phyloP scores from a whole-genome alignment of 352 stramenopile species.

The Phytopythium boreale region DNA sequence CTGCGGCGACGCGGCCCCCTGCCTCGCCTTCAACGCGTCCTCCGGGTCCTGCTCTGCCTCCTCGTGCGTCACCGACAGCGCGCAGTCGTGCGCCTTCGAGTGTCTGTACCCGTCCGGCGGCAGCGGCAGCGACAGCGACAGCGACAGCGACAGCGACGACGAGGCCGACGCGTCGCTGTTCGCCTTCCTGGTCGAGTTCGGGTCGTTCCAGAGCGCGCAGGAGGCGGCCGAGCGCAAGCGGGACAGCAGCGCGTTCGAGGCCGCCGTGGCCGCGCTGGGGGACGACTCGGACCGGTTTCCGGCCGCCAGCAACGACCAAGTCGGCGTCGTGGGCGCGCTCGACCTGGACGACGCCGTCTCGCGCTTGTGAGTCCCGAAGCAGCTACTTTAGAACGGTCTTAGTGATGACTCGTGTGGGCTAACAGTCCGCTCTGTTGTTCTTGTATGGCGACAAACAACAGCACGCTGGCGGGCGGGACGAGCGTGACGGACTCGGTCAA shows the following conservation, averaged over 20 bases:
- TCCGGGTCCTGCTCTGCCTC: constrained; percentile 14
- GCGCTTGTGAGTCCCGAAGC: constrained; percentile 29
- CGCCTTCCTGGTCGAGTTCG: constrained; percentile 27
- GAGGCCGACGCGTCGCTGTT: constrained; percentile 10
- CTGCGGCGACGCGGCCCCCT: constrained; percentile 12
- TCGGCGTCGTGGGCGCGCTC: constrained; percentile 16
- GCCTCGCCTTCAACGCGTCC: constrained; percentile 17
- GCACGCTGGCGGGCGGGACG: constrained; percentile 16
- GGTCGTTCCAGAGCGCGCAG: constrained; percentile 22
- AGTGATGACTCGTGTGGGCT: too few species aligned
- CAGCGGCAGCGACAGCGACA: constrained; percentile 2
- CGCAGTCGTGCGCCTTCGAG: constrained; percentile 12
- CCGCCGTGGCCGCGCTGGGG: constrained; percentile 7
- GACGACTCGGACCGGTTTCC: constrained; percentile 27
- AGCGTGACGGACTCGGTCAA: constrained; percentile 23
- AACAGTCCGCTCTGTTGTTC: neutral
- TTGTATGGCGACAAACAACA: neutral
- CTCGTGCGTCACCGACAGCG: constrained; percentile 10
- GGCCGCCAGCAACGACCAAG: constrained; percentile 29
- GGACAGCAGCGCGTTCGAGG: constrained; percentile 11
- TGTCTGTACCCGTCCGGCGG: constrained; percentile 8
- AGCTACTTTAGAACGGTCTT: too few species aligned
- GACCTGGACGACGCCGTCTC: constrained; percentile 20
- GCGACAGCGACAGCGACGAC: constrained; percentile 2
- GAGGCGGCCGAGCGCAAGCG: constrained; percentile 18